A percentile compares a stretch with the other conserved stretches of the same genome.
phyloP scores from a whole-genome alignment of 495 filamentous ascomycete species.

The Ramalina peruviana region DNA sequence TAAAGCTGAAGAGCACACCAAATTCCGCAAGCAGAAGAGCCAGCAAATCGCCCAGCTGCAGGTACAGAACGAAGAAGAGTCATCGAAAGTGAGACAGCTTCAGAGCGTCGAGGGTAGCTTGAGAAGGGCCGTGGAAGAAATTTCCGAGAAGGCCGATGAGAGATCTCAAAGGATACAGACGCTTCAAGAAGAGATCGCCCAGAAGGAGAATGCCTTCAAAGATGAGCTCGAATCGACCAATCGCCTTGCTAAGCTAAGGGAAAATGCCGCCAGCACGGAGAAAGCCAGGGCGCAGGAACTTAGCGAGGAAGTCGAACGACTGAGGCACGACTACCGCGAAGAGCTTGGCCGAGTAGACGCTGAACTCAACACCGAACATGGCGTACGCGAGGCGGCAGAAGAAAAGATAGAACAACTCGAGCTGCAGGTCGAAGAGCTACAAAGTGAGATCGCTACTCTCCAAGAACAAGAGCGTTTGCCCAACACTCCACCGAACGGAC shows the following conservation, averaged over 20 bases:
- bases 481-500: slow-evolving; percentile 29
- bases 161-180: slow-evolving; percentile 66
- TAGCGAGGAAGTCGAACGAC: slow-evolving; percentile 58
- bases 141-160: slow-evolving; percentile 76
- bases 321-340: slow-evolving; percentile 65
- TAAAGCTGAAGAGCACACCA: slow-evolving; percentile 69
- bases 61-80: slow-evolving; percentile 73
- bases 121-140: slow-evolving; percentile 65
- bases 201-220: slow-evolving; percentile 65
- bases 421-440: slow-evolving; percentile 51
- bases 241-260: slow-evolving; percentile 72
- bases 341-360: slow-evolving; percentile 66
- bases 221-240: slow-evolving; percentile 68
- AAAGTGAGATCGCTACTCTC: slow-evolving; percentile 34
- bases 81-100: slow-evolving; percentile 57
- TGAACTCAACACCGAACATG: slow-evolving; percentile 67
- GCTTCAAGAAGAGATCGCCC: slow-evolving; percentile 66
- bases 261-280: slow-evolving; percentile 67
- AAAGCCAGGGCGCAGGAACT: slow-evolving; percentile 72
- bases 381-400: slow-evolving; percentile 56
- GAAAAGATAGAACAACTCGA: slow-evolving; percentile 62
- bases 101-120: slow-evolving; percentile 66
- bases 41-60: slow-evolving; percentile 75
- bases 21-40: slow-evolving; percentile 89
- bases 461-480: slow-evolving; percentile 35